Conservation (phyloP, 371 early-diverging fungal genomes). For the Blakeslea trispora region DNA sequence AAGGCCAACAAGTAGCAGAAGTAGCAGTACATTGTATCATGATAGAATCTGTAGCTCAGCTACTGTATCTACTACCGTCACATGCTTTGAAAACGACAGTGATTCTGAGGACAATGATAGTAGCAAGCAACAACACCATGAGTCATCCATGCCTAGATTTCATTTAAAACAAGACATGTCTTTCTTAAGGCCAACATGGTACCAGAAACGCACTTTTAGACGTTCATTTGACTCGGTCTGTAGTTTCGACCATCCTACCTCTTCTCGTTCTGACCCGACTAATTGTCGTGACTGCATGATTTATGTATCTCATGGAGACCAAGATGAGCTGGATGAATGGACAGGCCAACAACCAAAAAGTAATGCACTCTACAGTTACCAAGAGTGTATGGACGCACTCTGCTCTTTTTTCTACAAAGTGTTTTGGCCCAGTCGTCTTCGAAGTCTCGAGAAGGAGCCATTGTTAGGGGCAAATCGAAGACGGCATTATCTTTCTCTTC, state of each 20-base stretch:
- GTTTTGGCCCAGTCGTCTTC: slow-evolving; percentile 1
- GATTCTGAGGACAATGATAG: background rate
- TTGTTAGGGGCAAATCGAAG: background rate
- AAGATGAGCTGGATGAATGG: background rate
- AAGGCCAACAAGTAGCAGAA: background rate
- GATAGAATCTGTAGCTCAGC: slow-evolving; percentile 15
- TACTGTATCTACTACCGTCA: slow-evolving; percentile 14
- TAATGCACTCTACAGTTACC: background rate
- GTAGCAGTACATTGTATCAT: background rate
- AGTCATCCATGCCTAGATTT: background rate
- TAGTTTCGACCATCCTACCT: slow-evolving; percentile 31
- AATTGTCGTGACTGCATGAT: slow-evolving; percentile 20
- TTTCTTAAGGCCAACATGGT: background rate
- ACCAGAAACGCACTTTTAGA: background rate
- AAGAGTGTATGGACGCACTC: background rate
- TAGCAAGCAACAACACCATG: background rate
- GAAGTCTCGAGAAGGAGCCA: slow-evolving; percentile 10
- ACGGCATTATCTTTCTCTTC: background rate
- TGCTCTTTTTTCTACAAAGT: slow-evolving; percentile 6
- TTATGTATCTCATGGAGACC: background rate
- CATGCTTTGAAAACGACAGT: slow-evolving; percentile 12
- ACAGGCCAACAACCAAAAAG: background rate
- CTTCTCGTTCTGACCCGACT: slow-evolving; percentile 24
- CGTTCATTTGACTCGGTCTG: slow-evolving; percentile 26
- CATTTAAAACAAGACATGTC: background rate